A percentile compares a stretch with the other conserved stretches of the same genome.
Evolutionary conservation across 2,329 filamentous ascomycete species (phyloP).

Genomic region (Epichloe sylvatica): DNA sequence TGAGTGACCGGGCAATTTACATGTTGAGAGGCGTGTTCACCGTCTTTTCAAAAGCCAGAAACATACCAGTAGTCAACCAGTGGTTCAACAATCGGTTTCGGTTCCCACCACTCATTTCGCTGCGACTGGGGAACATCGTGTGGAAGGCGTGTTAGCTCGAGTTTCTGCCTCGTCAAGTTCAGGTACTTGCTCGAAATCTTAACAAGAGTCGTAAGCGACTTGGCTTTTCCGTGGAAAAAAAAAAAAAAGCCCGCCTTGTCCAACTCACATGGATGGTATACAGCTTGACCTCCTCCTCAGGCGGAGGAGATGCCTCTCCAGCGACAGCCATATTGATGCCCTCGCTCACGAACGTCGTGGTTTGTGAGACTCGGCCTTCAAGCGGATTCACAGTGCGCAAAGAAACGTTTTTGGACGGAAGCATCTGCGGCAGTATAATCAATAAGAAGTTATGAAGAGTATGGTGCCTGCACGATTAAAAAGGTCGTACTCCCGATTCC

Average conservation of each 20-base stretch:
- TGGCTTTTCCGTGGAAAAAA: neutral
- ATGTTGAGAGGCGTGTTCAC: neutral
- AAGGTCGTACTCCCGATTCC: too few species aligned
- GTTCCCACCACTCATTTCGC: conserved; percentile 41
- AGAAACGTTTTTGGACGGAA: too few species aligned
- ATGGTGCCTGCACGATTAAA: too few species aligned
- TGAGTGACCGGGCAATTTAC: too few species aligned
- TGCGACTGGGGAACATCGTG: conserved; percentile 38
- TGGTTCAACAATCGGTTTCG: conserved; percentile 48
- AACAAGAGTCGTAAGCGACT: neutral
- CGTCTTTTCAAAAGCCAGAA: neutral
- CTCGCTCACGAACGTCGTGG: neutral
- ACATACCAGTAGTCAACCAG: conserved; percentile 51
- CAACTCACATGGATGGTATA: conserved; percentile 44
- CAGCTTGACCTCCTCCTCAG: conserved; percentile 33
- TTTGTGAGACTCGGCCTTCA: neutral
- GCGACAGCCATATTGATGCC: neutral
- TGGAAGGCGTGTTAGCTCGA: conserved; percentile 51
- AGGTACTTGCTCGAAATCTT: conserved; percentile 55
- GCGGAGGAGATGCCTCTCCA: conserved; percentile 9
- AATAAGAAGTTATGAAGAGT: too few species aligned
- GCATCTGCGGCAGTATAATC: too few species aligned
- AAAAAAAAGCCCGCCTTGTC: neutral
- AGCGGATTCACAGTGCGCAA: too few species aligned
- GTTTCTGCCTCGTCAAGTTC: conserved; percentile 51